Conservation (phyloP, 345 rosid genomes). For the Dovyalis caffra region DNA sequence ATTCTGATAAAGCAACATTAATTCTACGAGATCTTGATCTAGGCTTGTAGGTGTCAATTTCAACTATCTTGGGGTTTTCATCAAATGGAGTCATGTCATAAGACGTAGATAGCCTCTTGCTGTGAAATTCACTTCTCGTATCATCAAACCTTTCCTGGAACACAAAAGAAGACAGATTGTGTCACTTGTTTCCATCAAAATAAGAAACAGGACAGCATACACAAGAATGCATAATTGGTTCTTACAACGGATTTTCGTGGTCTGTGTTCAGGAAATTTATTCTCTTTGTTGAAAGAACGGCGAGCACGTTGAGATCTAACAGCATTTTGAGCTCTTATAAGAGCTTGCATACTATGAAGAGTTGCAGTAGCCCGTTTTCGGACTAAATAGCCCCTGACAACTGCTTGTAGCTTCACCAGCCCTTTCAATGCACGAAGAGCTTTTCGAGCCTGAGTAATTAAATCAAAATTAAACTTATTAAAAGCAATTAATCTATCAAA, state of each 20-base stretch:
- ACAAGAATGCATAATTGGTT: neutral
- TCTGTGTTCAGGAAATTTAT: slow-evolving; percentile 15
- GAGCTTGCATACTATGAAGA: slow-evolving; percentile 33
- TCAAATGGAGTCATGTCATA: slow-evolving; percentile 20
- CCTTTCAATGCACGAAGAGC: slow-evolving; percentile 33
- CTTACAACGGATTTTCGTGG: slow-evolving; percentile 22
- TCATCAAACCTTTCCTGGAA: slow-evolving; percentile 31
- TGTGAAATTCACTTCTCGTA: slow-evolving; percentile 24
- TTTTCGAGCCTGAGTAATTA: slow-evolving; percentile 24
- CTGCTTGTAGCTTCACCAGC: slow-evolving; percentile 29
- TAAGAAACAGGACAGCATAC: neutral
- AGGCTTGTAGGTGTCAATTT: slow-evolving; percentile 27
- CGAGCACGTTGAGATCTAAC: slow-evolving; percentile 19
- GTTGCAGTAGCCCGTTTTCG: slow-evolving; percentile 28
- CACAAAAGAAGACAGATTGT: neutral
- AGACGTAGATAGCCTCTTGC: slow-evolving; percentile 24
- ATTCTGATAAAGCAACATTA: slow-evolving; percentile 23
- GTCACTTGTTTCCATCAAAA: neutral
- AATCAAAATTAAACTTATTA: slow-evolving; percentile 1
- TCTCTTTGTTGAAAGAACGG: slow-evolving; percentile 10
- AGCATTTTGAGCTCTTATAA: slow-evolving; percentile 30
- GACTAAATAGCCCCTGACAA: slow-evolving; percentile 32
- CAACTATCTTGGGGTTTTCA: slow-evolving; percentile 27
- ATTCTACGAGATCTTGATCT: slow-evolving; percentile 26
- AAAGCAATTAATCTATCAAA: neutral